Conservation (phyloP, 306 rosid genomes). For the Cucurbita argyrosperma region DNA sequence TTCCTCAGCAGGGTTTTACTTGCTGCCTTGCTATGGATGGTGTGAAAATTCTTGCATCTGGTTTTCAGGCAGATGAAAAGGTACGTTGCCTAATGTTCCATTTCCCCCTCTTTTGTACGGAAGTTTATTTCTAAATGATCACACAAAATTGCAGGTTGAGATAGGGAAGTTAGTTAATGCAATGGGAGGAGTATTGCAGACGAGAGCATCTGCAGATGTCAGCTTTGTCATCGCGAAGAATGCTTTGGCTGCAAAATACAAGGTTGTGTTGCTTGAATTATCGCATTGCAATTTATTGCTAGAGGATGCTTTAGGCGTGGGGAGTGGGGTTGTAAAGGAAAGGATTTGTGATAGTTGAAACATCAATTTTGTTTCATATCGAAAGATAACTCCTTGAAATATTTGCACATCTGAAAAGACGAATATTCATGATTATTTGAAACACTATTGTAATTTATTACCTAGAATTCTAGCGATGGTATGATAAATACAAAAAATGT, state of each 20-base stretch:
- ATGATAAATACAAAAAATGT: neutral
- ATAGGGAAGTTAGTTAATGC: constrained; percentile 55
- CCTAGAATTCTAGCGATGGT: neutral
- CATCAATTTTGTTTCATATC: neutral
- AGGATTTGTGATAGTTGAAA: neutral
- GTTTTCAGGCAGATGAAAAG: constrained; percentile 73
- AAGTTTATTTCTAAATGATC: neutral
- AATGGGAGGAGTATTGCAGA: constrained; percentile 78
- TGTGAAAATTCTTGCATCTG: constrained; percentile 82
- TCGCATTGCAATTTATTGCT: no score
- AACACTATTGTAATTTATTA: neutral
- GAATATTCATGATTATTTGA: neutral
- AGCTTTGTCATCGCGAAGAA: constrained; percentile 72
- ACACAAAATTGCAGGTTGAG: constrained; percentile 36
- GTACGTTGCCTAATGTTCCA: constrained; percentile 18
- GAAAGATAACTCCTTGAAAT: neutral
- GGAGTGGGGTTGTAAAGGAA: neutral
- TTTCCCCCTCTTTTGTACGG: neutral
- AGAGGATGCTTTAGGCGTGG: neutral
- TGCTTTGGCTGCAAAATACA: constrained; percentile 87
- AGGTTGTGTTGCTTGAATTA: constrained; percentile 31
- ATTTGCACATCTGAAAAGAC: neutral
- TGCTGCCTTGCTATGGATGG: constrained; percentile 96
- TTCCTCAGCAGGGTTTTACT: constrained; percentile 66
- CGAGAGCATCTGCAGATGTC: constrained; percentile 51